phyloP scores from a whole-genome alignment of 352 stramenopile species.

The Globisporangium perplexum region DNA sequence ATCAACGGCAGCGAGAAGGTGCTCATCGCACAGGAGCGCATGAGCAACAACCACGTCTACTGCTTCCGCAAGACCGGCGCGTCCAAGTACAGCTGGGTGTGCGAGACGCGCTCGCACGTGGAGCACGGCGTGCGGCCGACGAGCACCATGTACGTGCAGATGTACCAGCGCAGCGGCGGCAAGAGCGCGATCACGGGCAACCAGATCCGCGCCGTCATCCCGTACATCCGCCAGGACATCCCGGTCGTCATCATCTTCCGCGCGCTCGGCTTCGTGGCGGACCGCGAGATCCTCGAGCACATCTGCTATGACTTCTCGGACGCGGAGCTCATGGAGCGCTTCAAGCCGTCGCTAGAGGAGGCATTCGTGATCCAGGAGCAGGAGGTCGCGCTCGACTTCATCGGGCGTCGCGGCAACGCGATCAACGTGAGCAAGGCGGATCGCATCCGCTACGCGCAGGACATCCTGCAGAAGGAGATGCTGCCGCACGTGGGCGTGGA shows the following conservation, averaged over 20 bases:
- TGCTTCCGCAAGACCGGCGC: conserved; percentile 98
- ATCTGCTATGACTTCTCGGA: conserved; percentile 99
- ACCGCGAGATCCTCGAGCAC: conserved; percentile 99
- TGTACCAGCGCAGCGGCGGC: conserved; percentile 95
- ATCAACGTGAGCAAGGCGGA: conserved; percentile 97
- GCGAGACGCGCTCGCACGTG: conserved; percentile 96
- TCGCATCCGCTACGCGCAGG: conserved; percentile 97
- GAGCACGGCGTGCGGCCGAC: conserved; percentile 94
- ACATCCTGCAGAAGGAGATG: conserved; percentile 99
- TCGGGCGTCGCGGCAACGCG: conserved; percentile 93
- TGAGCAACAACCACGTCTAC: conserved; percentile 99
- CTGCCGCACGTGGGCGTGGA: conserved; percentile 98
- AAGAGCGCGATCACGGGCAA: conserved; percentile 96
- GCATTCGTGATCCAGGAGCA: conserved; percentile 98
- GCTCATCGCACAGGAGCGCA: conserved; percentile 98
- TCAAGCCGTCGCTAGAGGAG: conserved; percentile 98
- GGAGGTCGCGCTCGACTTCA: conserved; percentile 98
- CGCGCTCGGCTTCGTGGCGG: conserved; percentile 93
- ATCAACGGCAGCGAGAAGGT: conserved; percentile 98
- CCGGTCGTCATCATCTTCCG: conserved; percentile 99
- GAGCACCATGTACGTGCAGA: conserved; percentile 98
- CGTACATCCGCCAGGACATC: conserved; percentile 98
- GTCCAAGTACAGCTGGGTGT: conserved; percentile 96
- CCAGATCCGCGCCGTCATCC: conserved; percentile 97
- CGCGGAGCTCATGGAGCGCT: conserved; percentile 98